Base-by-base conservation (phyloP, 345 rosid genomes). In the Eucalyptus pumila region DNA sequence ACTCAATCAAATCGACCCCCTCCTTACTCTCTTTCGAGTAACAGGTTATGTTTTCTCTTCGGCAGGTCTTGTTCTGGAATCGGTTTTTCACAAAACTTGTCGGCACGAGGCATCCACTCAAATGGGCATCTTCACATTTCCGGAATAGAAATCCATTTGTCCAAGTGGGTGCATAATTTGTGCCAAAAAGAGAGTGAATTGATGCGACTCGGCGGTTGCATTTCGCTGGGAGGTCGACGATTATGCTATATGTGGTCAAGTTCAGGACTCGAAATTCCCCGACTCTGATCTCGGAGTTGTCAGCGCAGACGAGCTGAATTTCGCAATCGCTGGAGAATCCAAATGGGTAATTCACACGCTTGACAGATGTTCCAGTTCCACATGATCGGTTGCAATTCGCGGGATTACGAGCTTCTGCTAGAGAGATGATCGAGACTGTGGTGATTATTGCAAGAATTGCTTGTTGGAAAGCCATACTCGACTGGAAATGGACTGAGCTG, bases 121-220 rank as follows among this genome's bases (percentile, higher is more conserved):
- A 44, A 2, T 34, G 26, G 62, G 21, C 26, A 34, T 2, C 1
- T 40, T 5, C 1, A 47, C 99, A 97, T 15, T 92, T 51, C 90
- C 92, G 95, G 88, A 96, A 88, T 11, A 97, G 94, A 85, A 96
- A 90, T 14, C 91, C 94, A 89, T 95, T 96, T 19, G 90, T 62
- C 86, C 81, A 76, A 11, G 95, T 91, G 11, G 94, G 93, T 2
- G 95, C 95, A 86, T 91, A 95, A 34, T 50, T 49, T 21, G 40
- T 9, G 14, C 92, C 27, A 88, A 95, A 97, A 58, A 98, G 91
- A 6, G 92, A 90, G 0, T 0, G 19, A 40, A 95, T 69, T 16
- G 88, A 90, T 19, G 32, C 48, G 27, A 95, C 40, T 27, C 89
- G 6, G 47, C 96, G 98, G 76, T 87, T 14, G 88, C 98, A 96